Evolutionary conservation across 2,329 filamentous ascomycete genomes (phyloP).

Genomic region (Pleomassaria siparia): DNA sequence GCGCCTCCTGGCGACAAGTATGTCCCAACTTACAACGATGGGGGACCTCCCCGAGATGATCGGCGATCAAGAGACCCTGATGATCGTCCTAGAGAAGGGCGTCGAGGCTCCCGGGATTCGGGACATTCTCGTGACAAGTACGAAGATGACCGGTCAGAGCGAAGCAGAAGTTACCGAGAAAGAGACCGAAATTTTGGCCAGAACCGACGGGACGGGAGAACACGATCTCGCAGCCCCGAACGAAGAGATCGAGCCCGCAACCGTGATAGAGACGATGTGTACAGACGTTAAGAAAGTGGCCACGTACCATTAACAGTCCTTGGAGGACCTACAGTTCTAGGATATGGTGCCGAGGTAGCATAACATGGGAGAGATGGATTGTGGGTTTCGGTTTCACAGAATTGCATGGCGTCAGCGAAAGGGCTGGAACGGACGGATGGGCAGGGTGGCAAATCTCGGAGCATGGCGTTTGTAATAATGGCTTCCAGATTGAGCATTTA

Average conservation of each 20-base stretch:
- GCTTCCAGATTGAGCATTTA: not conserved
- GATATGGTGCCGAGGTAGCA: slow-evolving; percentile 2
- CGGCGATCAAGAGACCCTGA: slow-evolving; percentile 39
- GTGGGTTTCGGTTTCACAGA: not conserved
- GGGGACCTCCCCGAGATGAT: slow-evolving; percentile 19
- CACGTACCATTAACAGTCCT: not conserved
- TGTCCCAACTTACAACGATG: slow-evolving; percentile 46
- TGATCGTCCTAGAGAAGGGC: slow-evolving; percentile 28
- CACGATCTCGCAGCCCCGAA: slow-evolving; percentile 40
- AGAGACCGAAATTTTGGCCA: slow-evolving; percentile 29
- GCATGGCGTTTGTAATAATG: slow-evolving; percentile 1
- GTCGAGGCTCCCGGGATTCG: slow-evolving; percentile 37
- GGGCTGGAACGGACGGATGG: not conserved
- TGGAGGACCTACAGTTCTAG: not conserved
- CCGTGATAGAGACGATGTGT: slow-evolving; percentile 33
- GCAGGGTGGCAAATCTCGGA: not conserved
- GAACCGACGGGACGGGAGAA: slow-evolving; percentile 33
- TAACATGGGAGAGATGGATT: not conserved
- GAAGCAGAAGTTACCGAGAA: slow-evolving; percentile 28
- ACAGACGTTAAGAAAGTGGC: slow-evolving; percentile 16
- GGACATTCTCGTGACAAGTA: slow-evolving; percentile 38
- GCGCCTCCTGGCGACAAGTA: slow-evolving; percentile 44
- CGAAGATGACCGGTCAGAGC: slow-evolving; percentile 29
- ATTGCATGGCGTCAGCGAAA: slow-evolving; percentile 1
- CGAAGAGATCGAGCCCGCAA: slow-evolving; percentile 20